Evolutionary conservation across 306 rosid species (phyloP), one percentile per base, ranked within the genome.

Genomic region (Cucumis cinereus): DNA sequence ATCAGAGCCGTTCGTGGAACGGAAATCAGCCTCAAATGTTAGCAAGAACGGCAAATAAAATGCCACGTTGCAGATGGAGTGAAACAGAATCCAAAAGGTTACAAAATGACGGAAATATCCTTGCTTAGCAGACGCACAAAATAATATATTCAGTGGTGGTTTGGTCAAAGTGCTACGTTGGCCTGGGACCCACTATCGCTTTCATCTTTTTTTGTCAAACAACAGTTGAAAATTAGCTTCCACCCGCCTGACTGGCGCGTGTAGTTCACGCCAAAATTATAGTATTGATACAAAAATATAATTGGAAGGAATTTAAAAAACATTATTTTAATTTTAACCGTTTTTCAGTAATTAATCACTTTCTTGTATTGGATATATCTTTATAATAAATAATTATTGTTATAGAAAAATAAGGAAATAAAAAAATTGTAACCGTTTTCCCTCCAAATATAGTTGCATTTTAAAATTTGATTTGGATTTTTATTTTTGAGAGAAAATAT

Each of bases 41-140:
- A 7, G 7, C 40, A 47, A 26, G 75, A 26, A 70, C 58, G 40
- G 75, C 35, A 1, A 40, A 2, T 3, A 3, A 3, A 30, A 23
- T 13, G 23, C 45, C 76, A 72, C 76, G 76, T 72, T 15, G 76
- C 45, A 30, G 26, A 28, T 52, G 76, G 16, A 50, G 76, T 72
- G 50, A 72, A 72, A 28, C 10, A 49, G 60, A 50, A 72, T 24
- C 28, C 45, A 70, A 1, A 16, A 28, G 8, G 12, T 0, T 71
- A 3, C 0, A 10, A 28, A 49, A 72, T 49, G 76, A 72, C 76
- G 16, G 26, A 72, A 49, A 47, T 72, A 0, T 2, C 76, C 76
- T 28, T 17, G 36, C 17, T 1, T 10, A 20, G 43, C 16, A 28
- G 41, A 10, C 28, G 60, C 45, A 26, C 19, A 49, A 71, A 72